These are phyloP conservation scores for Tylopilus plumbeoviolaceoides DNA, from an alignment of 768 basidiomycete genomes.

Conservation along the genomic window DNA sequence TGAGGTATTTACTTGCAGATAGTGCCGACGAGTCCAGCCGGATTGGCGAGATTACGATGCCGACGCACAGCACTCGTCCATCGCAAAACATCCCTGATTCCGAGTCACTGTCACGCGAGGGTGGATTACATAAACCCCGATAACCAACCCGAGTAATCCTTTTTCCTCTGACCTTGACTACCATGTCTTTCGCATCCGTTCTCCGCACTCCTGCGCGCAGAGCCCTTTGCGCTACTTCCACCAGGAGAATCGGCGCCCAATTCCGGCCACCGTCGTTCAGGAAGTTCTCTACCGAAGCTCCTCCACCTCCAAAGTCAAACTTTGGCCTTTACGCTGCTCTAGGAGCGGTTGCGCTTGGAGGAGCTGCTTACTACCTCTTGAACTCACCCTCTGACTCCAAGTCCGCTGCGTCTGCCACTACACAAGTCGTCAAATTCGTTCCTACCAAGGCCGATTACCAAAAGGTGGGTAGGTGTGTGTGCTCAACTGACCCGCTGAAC, in stretches of 20 bases:
- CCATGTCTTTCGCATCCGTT: constrained; percentile 52
- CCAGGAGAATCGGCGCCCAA: constrained; percentile 25
- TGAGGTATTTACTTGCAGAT: background rate
- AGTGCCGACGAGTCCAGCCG: background rate
- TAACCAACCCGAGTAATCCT: constrained; percentile 3
- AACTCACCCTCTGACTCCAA: constrained; percentile 43
- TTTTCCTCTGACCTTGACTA: constrained; percentile 3
- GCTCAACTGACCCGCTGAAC: background rate
- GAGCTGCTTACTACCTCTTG: constrained; percentile 61
- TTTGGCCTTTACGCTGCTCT: constrained; percentile 56
- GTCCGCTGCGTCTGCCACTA: constrained; percentile 48
- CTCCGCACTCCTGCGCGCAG: constrained; percentile 51
- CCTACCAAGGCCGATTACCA: constrained; percentile 85
- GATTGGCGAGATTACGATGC: background rate
- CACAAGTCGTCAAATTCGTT: constrained; percentile 65
- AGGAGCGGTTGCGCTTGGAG: constrained; percentile 57
- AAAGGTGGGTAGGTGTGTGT: constrained; percentile 47
- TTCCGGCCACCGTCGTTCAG: constrained; percentile 46
- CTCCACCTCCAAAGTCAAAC: constrained; percentile 49
- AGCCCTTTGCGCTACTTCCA: constrained; percentile 31
- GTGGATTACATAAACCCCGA: constrained; percentile 20
- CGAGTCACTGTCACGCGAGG: background rate
- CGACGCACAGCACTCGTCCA: constrained; percentile 9
- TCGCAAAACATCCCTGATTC: background rate
- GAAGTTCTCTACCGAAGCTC: constrained; percentile 53